phyloP scores from a whole-genome alignment of 345 rosid species.

The Corchorus capsularis region DNA sequence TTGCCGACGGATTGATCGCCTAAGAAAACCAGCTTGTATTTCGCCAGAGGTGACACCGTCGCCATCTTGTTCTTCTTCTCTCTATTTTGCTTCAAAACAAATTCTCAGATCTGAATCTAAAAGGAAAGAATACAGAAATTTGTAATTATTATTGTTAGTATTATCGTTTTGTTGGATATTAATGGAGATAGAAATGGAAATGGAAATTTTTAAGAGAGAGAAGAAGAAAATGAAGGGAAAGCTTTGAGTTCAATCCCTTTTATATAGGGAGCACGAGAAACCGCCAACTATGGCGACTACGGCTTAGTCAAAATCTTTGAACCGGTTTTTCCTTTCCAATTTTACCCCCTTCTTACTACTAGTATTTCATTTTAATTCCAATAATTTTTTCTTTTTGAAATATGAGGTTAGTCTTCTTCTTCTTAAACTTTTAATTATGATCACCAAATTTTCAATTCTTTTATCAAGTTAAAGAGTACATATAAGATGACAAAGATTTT shows the following conservation, averaged over 20 bases:
- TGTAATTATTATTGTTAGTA: background rate
- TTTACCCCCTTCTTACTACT: background rate
- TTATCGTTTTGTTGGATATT: background rate
- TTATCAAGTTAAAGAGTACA: no score
- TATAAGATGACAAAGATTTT: no score
- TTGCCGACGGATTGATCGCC: slow-evolving; percentile 92
- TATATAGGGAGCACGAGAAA: slow-evolving; percentile 32
- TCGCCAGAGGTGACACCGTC: slow-evolving; percentile 78
- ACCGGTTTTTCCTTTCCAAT: background rate
- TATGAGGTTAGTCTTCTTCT: no score
- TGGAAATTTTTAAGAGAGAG: slow-evolving; percentile 1
- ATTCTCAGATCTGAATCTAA: slow-evolving; percentile 41
- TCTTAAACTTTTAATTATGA: no score
- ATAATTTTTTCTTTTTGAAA: no score
- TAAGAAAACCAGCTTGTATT: slow-evolving; percentile 78
- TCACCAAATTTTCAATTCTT: no score
- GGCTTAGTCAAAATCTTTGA: slow-evolving; percentile 23
- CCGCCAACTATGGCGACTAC: slow-evolving; percentile 42
- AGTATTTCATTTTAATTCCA: no score
- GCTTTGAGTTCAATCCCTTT: slow-evolving; percentile 25
- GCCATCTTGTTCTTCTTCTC: slow-evolving; percentile 57
- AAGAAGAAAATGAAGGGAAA: slow-evolving; percentile 5
- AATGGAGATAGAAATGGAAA: slow-evolving; percentile 7
- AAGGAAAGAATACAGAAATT: background rate
- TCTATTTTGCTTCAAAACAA: background rate